Conservation (phyloP, 495 filamentous ascomycete genomes). For the Neurospora sp. region DNA sequence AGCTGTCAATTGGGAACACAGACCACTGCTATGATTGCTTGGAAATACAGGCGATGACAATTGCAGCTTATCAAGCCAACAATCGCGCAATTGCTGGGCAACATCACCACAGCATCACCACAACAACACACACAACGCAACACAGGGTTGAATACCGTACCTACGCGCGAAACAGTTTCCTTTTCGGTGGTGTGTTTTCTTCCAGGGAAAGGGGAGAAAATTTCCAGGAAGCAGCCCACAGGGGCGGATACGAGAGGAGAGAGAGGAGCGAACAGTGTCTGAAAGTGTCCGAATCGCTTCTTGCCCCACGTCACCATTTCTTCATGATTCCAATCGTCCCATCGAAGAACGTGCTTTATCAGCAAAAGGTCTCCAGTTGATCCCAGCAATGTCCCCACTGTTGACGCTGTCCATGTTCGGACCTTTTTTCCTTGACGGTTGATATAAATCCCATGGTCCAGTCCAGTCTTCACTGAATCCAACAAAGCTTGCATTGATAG, state of each 20-base stretch:
- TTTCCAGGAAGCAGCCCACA: not conserved
- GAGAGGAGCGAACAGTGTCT: not conserved
- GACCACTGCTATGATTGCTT: not conserved
- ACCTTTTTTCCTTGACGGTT: not conserved
- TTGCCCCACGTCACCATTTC: not conserved
- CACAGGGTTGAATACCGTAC: not conserved
- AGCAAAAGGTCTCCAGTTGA: not conserved
- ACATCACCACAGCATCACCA: not conserved
- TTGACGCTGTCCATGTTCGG: not conserved
- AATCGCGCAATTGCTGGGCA: not conserved
- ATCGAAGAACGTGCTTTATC: not conserved
- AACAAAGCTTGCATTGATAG: no score
- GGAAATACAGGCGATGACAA: not conserved
- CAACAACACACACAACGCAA: not conserved
- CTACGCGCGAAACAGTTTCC: not conserved
- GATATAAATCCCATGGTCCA: not conserved
- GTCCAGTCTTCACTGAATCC: not conserved
- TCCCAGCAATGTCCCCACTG: not conserved
- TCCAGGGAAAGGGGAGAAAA: not conserved
- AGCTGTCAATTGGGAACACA: not conserved
- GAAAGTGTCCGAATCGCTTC: not conserved
- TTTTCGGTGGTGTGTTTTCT: not conserved
- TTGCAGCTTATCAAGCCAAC: not conserved
- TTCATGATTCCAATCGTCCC: not conserved
- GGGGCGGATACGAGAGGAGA: not conserved